Percentiles rank a stretch among this genome's conserved stretches.
phyloP scores from a whole-genome alignment of 805 yeast genomes.

The Starmerella apis region DNA sequence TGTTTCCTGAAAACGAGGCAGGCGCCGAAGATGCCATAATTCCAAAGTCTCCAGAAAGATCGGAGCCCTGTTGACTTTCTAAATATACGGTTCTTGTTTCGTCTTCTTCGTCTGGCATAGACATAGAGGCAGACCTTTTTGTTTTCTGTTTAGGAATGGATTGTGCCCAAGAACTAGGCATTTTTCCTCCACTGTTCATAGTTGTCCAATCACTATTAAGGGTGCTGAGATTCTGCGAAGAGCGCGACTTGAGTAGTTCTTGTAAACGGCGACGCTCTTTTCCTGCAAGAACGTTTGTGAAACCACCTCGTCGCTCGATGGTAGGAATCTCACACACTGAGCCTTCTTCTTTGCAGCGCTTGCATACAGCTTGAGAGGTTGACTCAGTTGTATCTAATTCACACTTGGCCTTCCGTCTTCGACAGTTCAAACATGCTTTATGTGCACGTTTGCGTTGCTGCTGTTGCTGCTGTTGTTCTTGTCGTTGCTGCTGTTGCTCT shows the following conservation, averaged over 20 bases:
- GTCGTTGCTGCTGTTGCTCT: background rate
- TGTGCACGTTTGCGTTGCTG: constrained; percentile 36
- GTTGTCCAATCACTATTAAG: background rate
- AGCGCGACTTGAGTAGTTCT: background rate
- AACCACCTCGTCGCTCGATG: constrained; percentile 43
- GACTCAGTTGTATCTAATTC: constrained; percentile 58
- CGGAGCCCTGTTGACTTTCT: background rate
- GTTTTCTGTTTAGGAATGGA: background rate
- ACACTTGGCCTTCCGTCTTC: constrained; percentile 78
- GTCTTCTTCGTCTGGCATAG: background rate
- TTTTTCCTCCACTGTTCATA: background rate
- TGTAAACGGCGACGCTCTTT: constrained; percentile 19
- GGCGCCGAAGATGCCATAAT: background rate
- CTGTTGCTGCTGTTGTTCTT: background rate
- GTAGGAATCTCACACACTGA: constrained; percentile 65
- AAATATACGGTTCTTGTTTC: background rate
- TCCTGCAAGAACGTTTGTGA: constrained; percentile 33
- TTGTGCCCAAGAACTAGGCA: background rate
- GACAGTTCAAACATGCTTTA: constrained; percentile 76
- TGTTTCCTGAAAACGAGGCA: background rate
- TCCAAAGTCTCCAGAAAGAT: background rate
- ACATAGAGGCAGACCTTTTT: background rate
- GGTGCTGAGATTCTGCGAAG: background rate
- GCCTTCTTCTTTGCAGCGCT: constrained; percentile 74
- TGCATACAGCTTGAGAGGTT: constrained; percentile 75